Base-by-base conservation (phyloP, 192 early-diverging fungal species). In the Rhizoclosmatium globosum region DNA sequence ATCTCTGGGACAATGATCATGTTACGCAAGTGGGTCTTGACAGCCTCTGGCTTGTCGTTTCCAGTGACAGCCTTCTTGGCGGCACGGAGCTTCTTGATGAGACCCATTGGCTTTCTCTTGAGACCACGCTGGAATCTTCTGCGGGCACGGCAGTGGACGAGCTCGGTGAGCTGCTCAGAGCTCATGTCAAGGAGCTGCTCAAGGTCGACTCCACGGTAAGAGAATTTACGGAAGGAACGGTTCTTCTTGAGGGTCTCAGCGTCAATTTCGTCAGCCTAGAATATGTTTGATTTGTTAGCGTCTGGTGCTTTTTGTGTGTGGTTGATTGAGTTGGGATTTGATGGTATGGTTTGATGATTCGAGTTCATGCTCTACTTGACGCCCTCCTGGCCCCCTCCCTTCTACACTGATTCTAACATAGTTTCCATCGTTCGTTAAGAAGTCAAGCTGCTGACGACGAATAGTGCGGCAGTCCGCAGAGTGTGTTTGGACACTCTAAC, bases 1-100 rank as follows among this genome's bases (percentile, higher is more conserved):
- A 99, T 99, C 92, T 99, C 97, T 79, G 97, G 97, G 71, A 99
- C 96, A 79, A 99, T 95, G 83, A 99, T 96, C 97, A 99, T 99
- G 93, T 97, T 93, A 86, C 97, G 94, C 79, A 99, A 92, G 89
- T 99, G 97, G 83, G 97, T 99, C 93, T 99, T 99, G 90, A 99
- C 97, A 59, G 87, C 85, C 64, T 88, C 94, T 79, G 97, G 96
- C 94, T 99, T 99, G 91, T 99, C 97, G 87, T 88, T 84, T 76
- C 89, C 84, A 60, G 87, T 86, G 50, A 94, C 93, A 69, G 94
- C 91, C 94, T 98, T 95, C 95, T 97, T 98, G 82, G 97, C 95
- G 85, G 94, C 90, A 81, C 97, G 95, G 84, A 99, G 94, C 94
- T 99, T 99, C 94, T 99, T 99, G 92, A 99, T 99, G 73, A 99